These are phyloP conservation scores for Lunasporangiospora selenospora DNA, from an alignment of 192 early-diverging fungal species.

Conservation along the genomic window DNA sequence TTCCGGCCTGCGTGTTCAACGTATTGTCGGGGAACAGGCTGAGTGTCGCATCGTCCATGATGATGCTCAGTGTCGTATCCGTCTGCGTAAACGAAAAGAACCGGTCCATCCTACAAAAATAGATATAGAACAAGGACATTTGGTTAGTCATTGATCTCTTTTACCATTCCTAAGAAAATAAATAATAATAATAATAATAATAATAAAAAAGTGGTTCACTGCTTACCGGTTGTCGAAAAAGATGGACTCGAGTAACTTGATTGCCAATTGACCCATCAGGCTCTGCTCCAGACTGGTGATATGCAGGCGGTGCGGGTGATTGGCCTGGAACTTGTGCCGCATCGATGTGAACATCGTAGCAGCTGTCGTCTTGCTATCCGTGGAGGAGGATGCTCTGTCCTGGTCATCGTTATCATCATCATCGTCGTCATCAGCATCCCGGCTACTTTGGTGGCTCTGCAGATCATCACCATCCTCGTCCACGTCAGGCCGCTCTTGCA, in stretches of 20 bases:
- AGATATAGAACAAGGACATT: too few relatives aligned
- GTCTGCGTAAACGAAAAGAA: slow-evolving; percentile 49
- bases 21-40: slow-evolving; percentile 41
- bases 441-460: too few relatives aligned
- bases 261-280: slow-evolving; percentile 35
- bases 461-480: too few relatives aligned
- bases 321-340: slow-evolving; percentile 14
- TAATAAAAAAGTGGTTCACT: background rate
- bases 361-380: background rate
- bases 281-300: slow-evolving; percentile 47
- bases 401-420: too few relatives aligned
- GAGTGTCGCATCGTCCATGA: slow-evolving; percentile 40
- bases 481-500: too few relatives aligned
- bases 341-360: background rate
- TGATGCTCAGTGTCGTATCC: slow-evolving; percentile 38
- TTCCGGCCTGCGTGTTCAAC: slow-evolving; percentile 37
- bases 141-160: too few relatives aligned
- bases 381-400: too few relatives aligned
- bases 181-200: too few relatives aligned
- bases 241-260: slow-evolving; percentile 40
- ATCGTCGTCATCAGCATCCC: too few relatives aligned
- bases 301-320: slow-evolving; percentile 20
- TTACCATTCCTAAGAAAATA: too few relatives aligned
- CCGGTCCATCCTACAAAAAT: slow-evolving; percentile 15
- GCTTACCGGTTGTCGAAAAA: slow-evolving; percentile 44